These are phyloP conservation scores for Vanrija sp. DNA, from an alignment of 1,284 basidiomycete genomes.

Conservation along the genomic window DNA sequence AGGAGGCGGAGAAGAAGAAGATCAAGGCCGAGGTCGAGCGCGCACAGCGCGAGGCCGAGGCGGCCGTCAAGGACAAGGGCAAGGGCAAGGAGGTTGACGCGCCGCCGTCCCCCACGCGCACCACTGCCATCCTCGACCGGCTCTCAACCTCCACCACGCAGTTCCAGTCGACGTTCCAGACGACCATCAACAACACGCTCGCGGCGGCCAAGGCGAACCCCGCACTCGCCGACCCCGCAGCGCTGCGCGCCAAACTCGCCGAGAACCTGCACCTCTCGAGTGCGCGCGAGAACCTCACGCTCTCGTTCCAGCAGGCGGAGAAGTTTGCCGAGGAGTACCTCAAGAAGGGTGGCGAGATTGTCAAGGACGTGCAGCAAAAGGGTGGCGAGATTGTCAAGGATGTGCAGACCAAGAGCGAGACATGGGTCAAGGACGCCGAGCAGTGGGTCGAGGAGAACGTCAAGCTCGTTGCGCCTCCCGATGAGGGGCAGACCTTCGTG, in stretches of 20 bases:
- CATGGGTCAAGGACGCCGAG: conserved; percentile 66
- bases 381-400: conserved; percentile 64
- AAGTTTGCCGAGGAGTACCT: conserved; percentile 66
- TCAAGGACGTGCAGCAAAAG: conserved; percentile 61
- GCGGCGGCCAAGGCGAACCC: conserved; percentile 58
- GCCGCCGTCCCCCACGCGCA: not conserved
- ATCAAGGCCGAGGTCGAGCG: conserved; percentile 2
- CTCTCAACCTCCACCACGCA: conserved; percentile 34
- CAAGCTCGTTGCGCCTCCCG: conserved; percentile 74
- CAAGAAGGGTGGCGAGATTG: conserved; percentile 65
- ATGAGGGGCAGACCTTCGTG: conserved; percentile 50
- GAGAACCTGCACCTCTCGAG: conserved; percentile 59
- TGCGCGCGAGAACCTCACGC: conserved; percentile 41
- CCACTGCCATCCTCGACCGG: conserved; percentile 24
- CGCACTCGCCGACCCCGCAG: conserved; percentile 37
- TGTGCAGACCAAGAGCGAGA: conserved; percentile 53
- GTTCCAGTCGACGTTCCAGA: conserved; percentile 52
- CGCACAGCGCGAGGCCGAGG: not conserved
- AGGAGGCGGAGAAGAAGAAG: conserved; percentile 20
- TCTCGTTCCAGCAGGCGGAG: conserved; percentile 64
- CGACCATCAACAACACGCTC: conserved; percentile 56
- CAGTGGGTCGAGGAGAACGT: conserved; percentile 61
- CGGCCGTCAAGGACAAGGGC: conserved; percentile 28
- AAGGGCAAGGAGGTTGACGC: conserved; percentile 18
- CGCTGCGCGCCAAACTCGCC: conserved; percentile 60